Evolutionary conservation across 2,329 filamentous ascomycete genomes (phyloP).

Genomic region (Fusarium paranaense): DNA sequence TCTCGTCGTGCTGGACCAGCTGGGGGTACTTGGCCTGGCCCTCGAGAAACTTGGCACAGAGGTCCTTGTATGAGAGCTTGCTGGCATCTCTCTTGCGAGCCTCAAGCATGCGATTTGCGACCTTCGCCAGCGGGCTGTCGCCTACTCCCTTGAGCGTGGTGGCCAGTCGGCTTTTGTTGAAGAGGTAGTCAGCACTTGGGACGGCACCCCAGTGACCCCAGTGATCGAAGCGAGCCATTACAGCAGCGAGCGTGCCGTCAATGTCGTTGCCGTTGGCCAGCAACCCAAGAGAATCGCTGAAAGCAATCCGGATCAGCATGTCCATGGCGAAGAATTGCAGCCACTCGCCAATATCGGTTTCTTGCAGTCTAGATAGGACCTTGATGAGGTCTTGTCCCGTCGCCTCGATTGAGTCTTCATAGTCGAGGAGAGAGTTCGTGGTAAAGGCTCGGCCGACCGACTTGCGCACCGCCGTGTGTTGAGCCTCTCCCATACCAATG

Average conservation of each 20-base stretch:
- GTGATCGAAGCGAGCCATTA: neutral
- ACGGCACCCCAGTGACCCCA: neutral
- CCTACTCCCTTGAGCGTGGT: neutral
- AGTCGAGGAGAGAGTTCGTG: neutral
- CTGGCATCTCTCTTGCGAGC: neutral
- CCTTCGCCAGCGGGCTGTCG: neutral
- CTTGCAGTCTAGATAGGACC: neutral
- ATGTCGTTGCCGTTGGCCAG: neutral
- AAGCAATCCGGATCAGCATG: neutral
- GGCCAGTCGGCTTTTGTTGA: neutral
- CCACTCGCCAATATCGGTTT: neutral
- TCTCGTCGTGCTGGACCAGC: neutral
- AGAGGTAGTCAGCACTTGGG: neutral
- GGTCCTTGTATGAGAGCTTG: neutral
- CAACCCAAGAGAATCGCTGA: neutral
- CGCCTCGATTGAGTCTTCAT: neutral
- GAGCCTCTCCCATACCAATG: neutral
- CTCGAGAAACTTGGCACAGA: neutral
- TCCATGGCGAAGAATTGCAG: neutral
- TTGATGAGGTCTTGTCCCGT: neutral
- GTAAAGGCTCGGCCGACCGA: neutral
- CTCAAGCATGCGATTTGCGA: neutral
- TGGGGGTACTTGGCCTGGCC: neutral
- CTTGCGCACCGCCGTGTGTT: neutral
- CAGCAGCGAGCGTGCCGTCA: neutral